These are phyloP conservation scores for Leonotis leonurus DNA, from an alignment of 257 asterid genomes.

Conservation along the genomic window DNA sequence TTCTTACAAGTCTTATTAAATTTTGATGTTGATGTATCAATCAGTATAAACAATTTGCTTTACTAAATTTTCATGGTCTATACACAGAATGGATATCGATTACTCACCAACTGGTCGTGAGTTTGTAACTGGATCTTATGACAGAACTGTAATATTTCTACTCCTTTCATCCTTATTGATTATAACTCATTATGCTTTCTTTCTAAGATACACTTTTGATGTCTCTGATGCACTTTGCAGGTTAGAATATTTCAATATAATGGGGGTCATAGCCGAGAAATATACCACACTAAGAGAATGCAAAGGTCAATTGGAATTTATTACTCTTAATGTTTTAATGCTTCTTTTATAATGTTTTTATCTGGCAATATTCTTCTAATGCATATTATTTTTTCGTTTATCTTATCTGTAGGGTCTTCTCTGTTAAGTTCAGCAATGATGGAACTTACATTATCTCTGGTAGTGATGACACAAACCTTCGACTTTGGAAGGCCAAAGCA, in stretches of 20 bases:
- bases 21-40: not conserved
- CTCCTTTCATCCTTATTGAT: not conserved
- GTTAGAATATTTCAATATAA: slow-evolving; percentile 83
- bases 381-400: slow-evolving; percentile 3
- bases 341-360: not conserved
- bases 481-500: slow-evolving; percentile 98
- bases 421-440: slow-evolving; percentile 88
- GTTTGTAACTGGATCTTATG: slow-evolving; percentile 96
- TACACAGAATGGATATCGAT: slow-evolving; percentile 89
- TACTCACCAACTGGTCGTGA: slow-evolving; percentile 98
- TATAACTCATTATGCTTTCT: not conserved
- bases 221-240: slow-evolving; percentile 35
- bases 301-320: slow-evolving; percentile 54
- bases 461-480: slow-evolving; percentile 91
- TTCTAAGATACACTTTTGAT: not conserved
- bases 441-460: slow-evolving; percentile 85
- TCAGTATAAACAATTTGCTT: not conserved
- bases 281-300: slow-evolving; percentile 96
- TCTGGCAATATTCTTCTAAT: slow-evolving; percentile 14
- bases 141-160: slow-evolving; percentile 71
- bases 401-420: slow-evolving; percentile 60
- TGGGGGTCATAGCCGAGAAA: slow-evolving; percentile 96
- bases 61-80: slow-evolving; percentile 11
- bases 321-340: not conserved
- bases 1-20: not conserved